Percentiles rank a stretch among this genome's conserved stretches.
phyloP scores from a whole-genome alignment of 352 stramenopile species.

The Aphanomyces stellatus region DNA sequence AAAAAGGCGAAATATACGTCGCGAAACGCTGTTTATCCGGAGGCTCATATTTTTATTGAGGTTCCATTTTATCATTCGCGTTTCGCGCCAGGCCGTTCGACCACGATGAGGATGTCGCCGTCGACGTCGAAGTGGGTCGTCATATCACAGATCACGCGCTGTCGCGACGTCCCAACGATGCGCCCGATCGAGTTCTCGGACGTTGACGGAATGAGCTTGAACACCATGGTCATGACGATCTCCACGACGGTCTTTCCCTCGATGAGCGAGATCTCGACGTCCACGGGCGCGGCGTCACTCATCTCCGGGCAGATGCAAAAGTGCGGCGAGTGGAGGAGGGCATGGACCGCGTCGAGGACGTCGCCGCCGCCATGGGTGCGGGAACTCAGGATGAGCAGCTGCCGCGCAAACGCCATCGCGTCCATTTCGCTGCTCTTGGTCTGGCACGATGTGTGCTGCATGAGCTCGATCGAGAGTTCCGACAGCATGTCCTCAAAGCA shows the following conservation, averaged over 20 bases:
- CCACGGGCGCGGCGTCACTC: conserved; percentile 15
- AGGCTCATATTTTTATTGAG: neutral
- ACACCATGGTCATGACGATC: conserved; percentile 20
- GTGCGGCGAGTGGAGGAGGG: conserved; percentile 35
- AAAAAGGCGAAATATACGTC: neutral
- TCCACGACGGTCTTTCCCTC: conserved; percentile 19
- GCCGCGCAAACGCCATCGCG: conserved; percentile 42
- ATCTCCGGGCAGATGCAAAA: conserved; percentile 49
- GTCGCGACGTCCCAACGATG: conserved; percentile 13
- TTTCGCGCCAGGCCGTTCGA: neutral
- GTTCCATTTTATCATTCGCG: neutral
- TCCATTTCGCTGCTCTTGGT: conserved; percentile 30
- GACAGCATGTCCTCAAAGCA: conserved; percentile 31
- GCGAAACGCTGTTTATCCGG: neutral
- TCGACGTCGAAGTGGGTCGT: conserved; percentile 15
- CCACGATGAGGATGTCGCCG: conserved; percentile 10
- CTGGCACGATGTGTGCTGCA: conserved; percentile 4
- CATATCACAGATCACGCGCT: conserved; percentile 17
- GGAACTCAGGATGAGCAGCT: conserved; percentile 52
- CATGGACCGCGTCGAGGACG: conserved; percentile 52
- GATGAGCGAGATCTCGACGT: conserved; percentile 14
- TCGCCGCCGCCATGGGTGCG: conserved; percentile 55
- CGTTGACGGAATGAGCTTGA: conserved; percentile 17
- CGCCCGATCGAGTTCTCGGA: conserved; percentile 5
- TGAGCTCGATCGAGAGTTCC: conserved; percentile 26